These are phyloP conservation scores for Nadsonia starkeyi-henricii DNA, from an alignment of 1,139 yeast genomes.

Conservation along the genomic window DNA sequence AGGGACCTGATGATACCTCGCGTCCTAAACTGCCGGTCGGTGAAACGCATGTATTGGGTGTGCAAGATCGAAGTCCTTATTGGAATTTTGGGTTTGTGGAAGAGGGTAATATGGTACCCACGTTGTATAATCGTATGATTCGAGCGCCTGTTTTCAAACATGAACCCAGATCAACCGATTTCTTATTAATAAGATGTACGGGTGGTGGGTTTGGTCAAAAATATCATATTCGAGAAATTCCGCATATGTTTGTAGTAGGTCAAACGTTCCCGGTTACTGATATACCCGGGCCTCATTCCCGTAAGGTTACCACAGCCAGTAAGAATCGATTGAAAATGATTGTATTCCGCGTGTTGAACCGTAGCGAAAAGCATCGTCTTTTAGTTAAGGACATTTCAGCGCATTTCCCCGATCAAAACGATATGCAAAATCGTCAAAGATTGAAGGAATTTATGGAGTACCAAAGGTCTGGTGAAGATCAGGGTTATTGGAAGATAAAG, in stretches of 20 bases:
- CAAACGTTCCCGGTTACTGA: slow-evolving; percentile 88
- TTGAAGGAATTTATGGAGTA: slow-evolving; percentile 97
- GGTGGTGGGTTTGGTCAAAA: slow-evolving; percentile 50
- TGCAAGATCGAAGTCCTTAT: slow-evolving; percentile 90
- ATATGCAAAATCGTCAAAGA: slow-evolving; percentile 92
- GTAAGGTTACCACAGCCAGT: slow-evolving; percentile 88
- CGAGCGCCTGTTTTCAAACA: slow-evolving; percentile 92
- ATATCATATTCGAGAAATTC: slow-evolving; percentile 48
- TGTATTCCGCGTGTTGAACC: slow-evolving; percentile 76
- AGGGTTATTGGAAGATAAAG: slow-evolving; percentile 89
- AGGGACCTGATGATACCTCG: slow-evolving; percentile 62
- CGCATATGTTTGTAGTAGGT: slow-evolving; percentile 74
- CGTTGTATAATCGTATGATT: slow-evolving; percentile 79
- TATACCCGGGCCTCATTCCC: slow-evolving; percentile 94
- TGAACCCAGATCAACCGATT: slow-evolving; percentile 66
- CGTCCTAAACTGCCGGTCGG: slow-evolving; percentile 87
- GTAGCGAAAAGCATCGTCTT: slow-evolving; percentile 58
- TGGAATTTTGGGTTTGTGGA: slow-evolving; percentile 98
- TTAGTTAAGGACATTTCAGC: slow-evolving; percentile 78
- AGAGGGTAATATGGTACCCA: slow-evolving; percentile 86
- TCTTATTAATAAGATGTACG: slow-evolving; percentile 62
- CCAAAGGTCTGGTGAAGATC: slow-evolving; percentile 89
- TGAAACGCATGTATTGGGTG: slow-evolving; percentile 89
- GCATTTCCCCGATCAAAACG: slow-evolving; percentile 95
- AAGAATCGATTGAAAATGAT: slow-evolving; percentile 89